Evolutionary conservation across 176 grass and related monocot genomes (phyloP).

Genomic region (Rhipidocladum racemiflorum): DNA sequence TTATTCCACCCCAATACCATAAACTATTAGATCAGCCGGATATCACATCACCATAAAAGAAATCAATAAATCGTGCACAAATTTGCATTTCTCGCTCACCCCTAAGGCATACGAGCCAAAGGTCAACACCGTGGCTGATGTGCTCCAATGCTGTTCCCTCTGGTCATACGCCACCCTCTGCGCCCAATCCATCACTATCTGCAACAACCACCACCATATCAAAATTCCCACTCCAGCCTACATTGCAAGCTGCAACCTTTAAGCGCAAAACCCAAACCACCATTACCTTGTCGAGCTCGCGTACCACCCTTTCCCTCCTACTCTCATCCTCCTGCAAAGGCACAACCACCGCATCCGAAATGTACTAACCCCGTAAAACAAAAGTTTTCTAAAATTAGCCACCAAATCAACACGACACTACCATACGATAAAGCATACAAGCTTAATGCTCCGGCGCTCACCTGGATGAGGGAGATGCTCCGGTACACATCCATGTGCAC

Average conservation of each 20-base stretch:
- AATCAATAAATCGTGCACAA: constrained; percentile 17
- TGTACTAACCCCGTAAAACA: constrained; percentile 47
- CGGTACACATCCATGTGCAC: constrained; percentile 41
- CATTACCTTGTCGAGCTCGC: constrained; percentile 57
- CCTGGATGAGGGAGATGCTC: constrained; percentile 54
- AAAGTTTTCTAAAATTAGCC: constrained; percentile 27
- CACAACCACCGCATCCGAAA: constrained; percentile 37
- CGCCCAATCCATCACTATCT: constrained; percentile 72
- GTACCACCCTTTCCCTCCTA: constrained; percentile 48
- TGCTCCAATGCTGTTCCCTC: constrained; percentile 20
- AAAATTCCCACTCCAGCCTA: not conserved
- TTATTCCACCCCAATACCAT: constrained; percentile 21
- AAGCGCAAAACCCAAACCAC: not conserved
- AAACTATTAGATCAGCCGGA: constrained; percentile 8
- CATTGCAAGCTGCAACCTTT: constrained; percentile 24
- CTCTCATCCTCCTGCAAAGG: constrained; percentile 50
- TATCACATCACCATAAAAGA: constrained; percentile 6
- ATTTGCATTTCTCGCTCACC: constrained; percentile 42
- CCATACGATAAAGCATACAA: not conserved
- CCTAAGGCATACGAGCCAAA: constrained; percentile 79
- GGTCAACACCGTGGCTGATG: constrained; percentile 58
- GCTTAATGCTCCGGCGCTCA: not conserved
- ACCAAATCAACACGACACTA: not conserved
- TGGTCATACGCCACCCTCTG: constrained; percentile 52
- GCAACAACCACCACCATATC: constrained; percentile 21